A percentile compares a stretch with the other conserved stretches of the same genome.
phyloP scores from a whole-genome alignment of 2,329 filamentous ascomycete species.

The Stemphylium lycopersici region DNA sequence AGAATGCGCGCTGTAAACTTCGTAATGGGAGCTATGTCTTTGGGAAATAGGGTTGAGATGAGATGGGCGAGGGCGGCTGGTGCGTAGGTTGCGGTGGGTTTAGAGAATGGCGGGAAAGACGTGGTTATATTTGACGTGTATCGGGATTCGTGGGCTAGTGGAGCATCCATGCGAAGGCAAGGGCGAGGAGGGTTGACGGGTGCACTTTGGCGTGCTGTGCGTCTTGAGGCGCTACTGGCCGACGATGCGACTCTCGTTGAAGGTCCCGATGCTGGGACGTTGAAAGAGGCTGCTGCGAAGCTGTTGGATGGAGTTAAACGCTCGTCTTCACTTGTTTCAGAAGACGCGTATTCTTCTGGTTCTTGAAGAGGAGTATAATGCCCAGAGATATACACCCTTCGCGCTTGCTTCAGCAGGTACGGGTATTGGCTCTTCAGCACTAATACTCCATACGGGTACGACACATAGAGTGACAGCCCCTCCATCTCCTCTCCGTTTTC shows the following conservation, averaged over 20 bases:
- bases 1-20: slow-evolving; percentile 49
- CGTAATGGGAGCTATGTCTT: slow-evolving; percentile 22
- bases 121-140: background rate
- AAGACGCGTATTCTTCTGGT: background rate
- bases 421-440: slow-evolving; percentile 48
- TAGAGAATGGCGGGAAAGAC: slow-evolving; percentile 21
- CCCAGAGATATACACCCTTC: slow-evolving; percentile 50
- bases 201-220: slow-evolving; percentile 1
- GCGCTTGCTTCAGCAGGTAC: slow-evolving; percentile 49
- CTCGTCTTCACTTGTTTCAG: slow-evolving; percentile 12
- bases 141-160: background rate
- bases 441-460: slow-evolving; percentile 51
- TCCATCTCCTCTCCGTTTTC: slow-evolving; percentile 18
- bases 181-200: slow-evolving; percentile 17
- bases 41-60: slow-evolving; percentile 41
- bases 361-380: slow-evolving; percentile 35
- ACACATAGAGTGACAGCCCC: slow-evolving; percentile 50
- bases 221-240: background rate
- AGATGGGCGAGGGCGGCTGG: slow-evolving; percentile 41
- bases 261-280: slow-evolving; percentile 1
- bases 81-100: slow-evolving; percentile 22
- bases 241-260: slow-evolving; percentile 6
- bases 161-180: slow-evolving; percentile 25
- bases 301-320: slow-evolving; percentile 23
- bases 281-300: slow-evolving; percentile 18